phyloP scores from a whole-genome alignment of 345 rosid species.

The Hibiscus mutabilis region DNA sequence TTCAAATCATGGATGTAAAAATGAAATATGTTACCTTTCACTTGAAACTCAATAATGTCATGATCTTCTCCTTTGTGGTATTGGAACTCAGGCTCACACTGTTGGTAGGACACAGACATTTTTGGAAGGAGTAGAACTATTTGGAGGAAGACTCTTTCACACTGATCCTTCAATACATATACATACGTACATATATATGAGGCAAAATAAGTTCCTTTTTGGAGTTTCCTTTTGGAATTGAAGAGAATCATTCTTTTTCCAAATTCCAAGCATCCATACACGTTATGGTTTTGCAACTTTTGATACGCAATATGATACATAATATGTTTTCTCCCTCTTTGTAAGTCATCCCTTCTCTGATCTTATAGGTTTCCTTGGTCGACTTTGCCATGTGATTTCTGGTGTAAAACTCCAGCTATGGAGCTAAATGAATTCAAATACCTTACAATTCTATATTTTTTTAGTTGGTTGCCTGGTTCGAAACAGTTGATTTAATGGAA shows the following conservation, averaged over 20 bases:
- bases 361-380: not conserved
- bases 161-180: not conserved
- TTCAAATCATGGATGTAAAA: too few species aligned
- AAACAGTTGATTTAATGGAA: not conserved
- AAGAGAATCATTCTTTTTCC: constrained; percentile 3
- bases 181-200: not conserved
- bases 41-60: constrained; percentile 37
- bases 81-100: constrained; percentile 46
- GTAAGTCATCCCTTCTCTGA: constrained; percentile 1
- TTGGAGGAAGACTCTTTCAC: not conserved
- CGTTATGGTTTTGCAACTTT: not conserved
- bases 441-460: too few species aligned
- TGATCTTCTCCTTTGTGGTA: constrained; percentile 27
- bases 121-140: not conserved
- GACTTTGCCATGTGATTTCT: not conserved
- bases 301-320: not conserved
- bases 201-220: not conserved
- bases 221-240: not conserved
- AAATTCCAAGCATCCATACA: not conserved
- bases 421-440: too few species aligned
- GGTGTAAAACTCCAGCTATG: not conserved
- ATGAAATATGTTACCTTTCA: constrained; percentile 29
- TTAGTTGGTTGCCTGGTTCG: too few species aligned
- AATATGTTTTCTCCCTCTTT: not conserved
- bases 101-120: constrained; percentile 20